These are phyloP conservation scores for Aaosphaeria arxii DNA, from an alignment of 2,329 filamentous ascomycete genomes.

Conservation along the genomic window DNA sequence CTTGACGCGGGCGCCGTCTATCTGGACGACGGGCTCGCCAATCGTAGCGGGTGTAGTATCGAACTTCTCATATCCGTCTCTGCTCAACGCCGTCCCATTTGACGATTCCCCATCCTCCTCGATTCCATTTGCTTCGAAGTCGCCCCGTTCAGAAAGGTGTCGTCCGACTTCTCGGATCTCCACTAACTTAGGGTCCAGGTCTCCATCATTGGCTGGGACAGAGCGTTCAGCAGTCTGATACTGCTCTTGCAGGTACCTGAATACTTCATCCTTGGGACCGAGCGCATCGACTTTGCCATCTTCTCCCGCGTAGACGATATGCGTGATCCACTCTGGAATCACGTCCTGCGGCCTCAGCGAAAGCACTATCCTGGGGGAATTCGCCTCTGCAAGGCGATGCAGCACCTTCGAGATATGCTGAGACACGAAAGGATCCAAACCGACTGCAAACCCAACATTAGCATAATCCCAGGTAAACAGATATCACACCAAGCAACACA, in stretches of 20 bases:
- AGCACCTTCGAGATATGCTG: slow-evolving; percentile 69
- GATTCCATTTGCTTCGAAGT: slow-evolving; percentile 16
- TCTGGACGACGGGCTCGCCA: slow-evolving; percentile 76
- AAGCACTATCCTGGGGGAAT: slow-evolving; percentile 70
- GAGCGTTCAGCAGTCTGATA: slow-evolving; percentile 21
- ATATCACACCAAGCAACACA: neutral
- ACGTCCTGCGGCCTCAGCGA: slow-evolving; percentile 81
- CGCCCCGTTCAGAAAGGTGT: slow-evolving; percentile 24
- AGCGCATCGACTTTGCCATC: slow-evolving; percentile 64
- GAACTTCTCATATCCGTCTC: slow-evolving; percentile 27
- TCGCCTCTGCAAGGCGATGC: slow-evolving; percentile 62
- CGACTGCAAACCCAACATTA: slow-evolving; percentile 53
- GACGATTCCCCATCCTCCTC: slow-evolving; percentile 5
- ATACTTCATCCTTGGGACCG: slow-evolving; percentile 63
- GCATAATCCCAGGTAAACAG: neutral
- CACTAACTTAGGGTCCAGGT: slow-evolving; percentile 15
- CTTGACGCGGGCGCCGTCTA: slow-evolving; percentile 77
- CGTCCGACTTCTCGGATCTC: slow-evolving; percentile 26
- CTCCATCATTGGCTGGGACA: slow-evolving; percentile 22
- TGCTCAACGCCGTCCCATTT: slow-evolving; percentile 13
- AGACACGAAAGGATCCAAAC: slow-evolving; percentile 81
- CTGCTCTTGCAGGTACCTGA: slow-evolving; percentile 42
- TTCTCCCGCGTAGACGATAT: slow-evolving; percentile 70
- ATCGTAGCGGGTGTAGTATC: slow-evolving; percentile 18
- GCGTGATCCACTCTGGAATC: slow-evolving; percentile 86